Evolutionary conservation across 2,329 filamentous ascomycete species (phyloP).

Genomic region (Coniella vitis): DNA sequence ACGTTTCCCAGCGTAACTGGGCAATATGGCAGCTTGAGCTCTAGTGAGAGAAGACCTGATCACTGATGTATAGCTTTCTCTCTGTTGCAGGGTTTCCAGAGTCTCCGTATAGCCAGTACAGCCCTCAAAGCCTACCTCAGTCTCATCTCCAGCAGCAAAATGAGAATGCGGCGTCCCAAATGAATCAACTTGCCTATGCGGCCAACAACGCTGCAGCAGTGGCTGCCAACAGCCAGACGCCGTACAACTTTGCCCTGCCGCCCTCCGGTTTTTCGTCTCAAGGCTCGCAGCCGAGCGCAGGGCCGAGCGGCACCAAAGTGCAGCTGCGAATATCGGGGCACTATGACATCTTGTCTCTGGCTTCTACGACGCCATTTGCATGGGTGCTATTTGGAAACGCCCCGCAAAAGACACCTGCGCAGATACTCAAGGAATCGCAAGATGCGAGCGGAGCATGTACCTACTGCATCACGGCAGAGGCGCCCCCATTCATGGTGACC

Average conservation of each 20-base stretch:
- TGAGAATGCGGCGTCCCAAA: slow-evolving; percentile 43
- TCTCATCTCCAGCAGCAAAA: slow-evolving; percentile 29
- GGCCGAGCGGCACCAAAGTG: slow-evolving; percentile 63
- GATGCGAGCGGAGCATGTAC: slow-evolving; percentile 53
- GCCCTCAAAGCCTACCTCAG: slow-evolving; percentile 34
- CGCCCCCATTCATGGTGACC: slow-evolving; percentile 54
- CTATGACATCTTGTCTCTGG: slow-evolving; percentile 61
- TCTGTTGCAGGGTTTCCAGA: slow-evolving; percentile 32
- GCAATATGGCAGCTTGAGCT: too few relatives aligned
- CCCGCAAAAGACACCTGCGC: slow-evolving; percentile 58
- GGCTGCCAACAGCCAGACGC: slow-evolving; percentile 26
- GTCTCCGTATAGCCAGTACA: slow-evolving; percentile 46
- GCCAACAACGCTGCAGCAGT: slow-evolving; percentile 52
- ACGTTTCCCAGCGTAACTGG: neutral
- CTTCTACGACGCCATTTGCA: slow-evolving; percentile 48
- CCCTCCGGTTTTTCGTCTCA: slow-evolving; percentile 55
- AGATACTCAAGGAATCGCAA: slow-evolving; percentile 54
- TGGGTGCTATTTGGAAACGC: slow-evolving; percentile 64
- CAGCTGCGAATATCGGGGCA: slow-evolving; percentile 67
- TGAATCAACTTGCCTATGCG: slow-evolving; percentile 50
- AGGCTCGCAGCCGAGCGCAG: slow-evolving; percentile 58
- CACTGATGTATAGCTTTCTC: neutral
- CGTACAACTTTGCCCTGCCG: slow-evolving; percentile 52
- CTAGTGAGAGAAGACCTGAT: too few relatives aligned
- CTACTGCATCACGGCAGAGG: slow-evolving; percentile 67